phyloP scores from a whole-genome alignment of 2,329 filamentous ascomycete species.

The Fusarium sp. region DNA sequence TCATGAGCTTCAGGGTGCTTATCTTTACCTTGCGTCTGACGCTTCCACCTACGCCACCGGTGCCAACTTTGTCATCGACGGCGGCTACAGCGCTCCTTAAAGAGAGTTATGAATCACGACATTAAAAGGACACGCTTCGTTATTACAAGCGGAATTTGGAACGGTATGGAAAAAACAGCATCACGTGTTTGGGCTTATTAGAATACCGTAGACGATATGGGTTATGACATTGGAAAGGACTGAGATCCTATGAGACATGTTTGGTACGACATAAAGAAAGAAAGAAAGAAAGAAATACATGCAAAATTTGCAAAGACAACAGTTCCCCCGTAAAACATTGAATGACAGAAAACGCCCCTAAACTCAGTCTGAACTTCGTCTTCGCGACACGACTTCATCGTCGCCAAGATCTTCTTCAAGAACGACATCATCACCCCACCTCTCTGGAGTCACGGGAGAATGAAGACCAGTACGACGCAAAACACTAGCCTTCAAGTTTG shows the following conservation, averaged over 20 bases:
- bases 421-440: not conserved
- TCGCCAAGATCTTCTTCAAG: not conserved
- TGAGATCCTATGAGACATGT: not conserved
- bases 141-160: not conserved
- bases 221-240: slow-evolving; percentile 6
- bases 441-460: slow-evolving; percentile 19
- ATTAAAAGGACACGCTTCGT: not conserved
- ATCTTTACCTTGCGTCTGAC: slow-evolving; percentile 46
- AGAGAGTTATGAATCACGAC: not conserved
- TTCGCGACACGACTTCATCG: not conserved
- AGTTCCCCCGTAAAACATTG: not conserved
- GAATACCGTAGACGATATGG: not conserved
- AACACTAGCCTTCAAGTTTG: not conserved
- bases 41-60: slow-evolving; percentile 49
- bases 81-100: slow-evolving; percentile 46
- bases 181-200: slow-evolving; percentile 2
- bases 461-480: not conserved
- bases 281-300: not conserved
- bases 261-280: not conserved
- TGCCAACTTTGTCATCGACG: slow-evolving; percentile 48
- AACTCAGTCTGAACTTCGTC: not conserved
- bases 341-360: not conserved
- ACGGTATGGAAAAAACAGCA: slow-evolving; percentile 1
- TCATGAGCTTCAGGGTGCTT: slow-evolving; percentile 43
- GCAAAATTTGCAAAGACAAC: not conserved